Percentiles rank a stretch among this genome's conserved stretches.
Evolutionary conservation across 2,329 filamentous ascomycete genomes (phyloP).

Genomic region (Fusarium humuli): DNA sequence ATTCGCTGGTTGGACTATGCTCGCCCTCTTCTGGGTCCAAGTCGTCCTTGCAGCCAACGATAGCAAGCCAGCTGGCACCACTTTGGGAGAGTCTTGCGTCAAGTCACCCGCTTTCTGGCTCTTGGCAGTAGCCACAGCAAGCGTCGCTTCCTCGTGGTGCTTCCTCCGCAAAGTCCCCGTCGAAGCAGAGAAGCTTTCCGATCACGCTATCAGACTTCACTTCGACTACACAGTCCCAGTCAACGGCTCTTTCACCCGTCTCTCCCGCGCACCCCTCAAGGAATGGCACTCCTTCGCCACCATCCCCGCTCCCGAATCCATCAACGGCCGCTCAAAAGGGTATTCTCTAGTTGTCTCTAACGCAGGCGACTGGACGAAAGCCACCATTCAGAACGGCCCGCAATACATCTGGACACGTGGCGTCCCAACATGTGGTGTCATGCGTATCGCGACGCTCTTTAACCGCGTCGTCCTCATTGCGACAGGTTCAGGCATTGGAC

Average conservation of each 20-base stretch:
- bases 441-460: conserved; percentile 75
- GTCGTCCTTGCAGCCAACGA: conserved; percentile 65
- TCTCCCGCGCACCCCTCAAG: conserved; percentile 71
- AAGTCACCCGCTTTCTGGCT: conserved; percentile 71
- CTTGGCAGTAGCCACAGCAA: conserved; percentile 70
- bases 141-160: conserved; percentile 79
- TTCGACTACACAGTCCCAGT: conserved; percentile 72
- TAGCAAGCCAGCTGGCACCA: conserved; percentile 48
- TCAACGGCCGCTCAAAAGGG: conserved; percentile 51
- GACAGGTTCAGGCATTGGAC: conserved; percentile 80
- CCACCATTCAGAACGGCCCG: conserved; percentile 71
- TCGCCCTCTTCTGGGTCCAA: conserved; percentile 75
- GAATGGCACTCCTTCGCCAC: conserved; percentile 84
- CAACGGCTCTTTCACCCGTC: conserved; percentile 60
- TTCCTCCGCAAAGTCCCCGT: conserved; percentile 76
- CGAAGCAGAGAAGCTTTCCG: conserved; percentile 74
- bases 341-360: conserved; percentile 78
- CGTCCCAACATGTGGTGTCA: conserved; percentile 73
- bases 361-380: conserved; percentile 79
- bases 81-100: conserved; percentile 54
- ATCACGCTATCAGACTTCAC: conserved; percentile 78
- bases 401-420: conserved; percentile 75
- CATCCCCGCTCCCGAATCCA: conserved; percentile 67
- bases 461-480: conserved; percentile 74
- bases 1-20: conserved; percentile 75